Evolutionary conservation across 2,329 filamentous ascomycete genomes (phyloP).

Genomic region (Septoria petroselini): DNA sequence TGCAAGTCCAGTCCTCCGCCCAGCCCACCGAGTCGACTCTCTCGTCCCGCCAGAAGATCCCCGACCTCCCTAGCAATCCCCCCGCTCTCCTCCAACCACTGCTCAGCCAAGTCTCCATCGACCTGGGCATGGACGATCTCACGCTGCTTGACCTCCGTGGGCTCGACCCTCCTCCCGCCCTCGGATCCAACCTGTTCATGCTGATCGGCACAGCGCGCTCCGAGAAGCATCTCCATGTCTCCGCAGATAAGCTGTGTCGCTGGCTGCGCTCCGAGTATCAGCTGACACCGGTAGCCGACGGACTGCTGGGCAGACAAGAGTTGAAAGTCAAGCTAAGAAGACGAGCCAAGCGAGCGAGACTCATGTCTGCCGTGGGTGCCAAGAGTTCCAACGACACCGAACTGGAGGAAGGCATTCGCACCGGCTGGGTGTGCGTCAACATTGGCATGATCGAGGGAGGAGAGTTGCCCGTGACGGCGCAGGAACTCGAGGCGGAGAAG

Average conservation of each 20-base stretch:
- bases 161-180: slow-evolving; percentile 79
- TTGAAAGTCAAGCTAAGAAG: slow-evolving; percentile 81
- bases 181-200: slow-evolving; percentile 89
- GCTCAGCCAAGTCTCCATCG: slow-evolving; percentile 73
- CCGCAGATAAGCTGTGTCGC: slow-evolving; percentile 81
- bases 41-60: slow-evolving; percentile 56
- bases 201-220: slow-evolving; percentile 85
- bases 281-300: slow-evolving; percentile 76
- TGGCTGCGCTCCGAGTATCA: slow-evolving; percentile 74
- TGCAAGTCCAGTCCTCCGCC: slow-evolving; percentile 56
- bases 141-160: slow-evolving; percentile 76
- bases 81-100: slow-evolving; percentile 70
- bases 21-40: slow-evolving; percentile 44
- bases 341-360: slow-evolving; percentile 74
- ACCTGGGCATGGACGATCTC: slow-evolving; percentile 82
- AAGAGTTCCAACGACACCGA: slow-evolving; percentile 55
- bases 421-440: slow-evolving; percentile 95
- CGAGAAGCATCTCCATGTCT: slow-evolving; percentile 88
- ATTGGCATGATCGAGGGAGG: slow-evolving; percentile 70
- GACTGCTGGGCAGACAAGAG: slow-evolving; percentile 84
- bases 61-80: slow-evolving; percentile 63
- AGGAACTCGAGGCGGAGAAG: slow-evolving; percentile 42
- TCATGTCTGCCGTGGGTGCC: slow-evolving; percentile 70
- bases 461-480: slow-evolving; percentile 53
- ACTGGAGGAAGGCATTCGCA: slow-evolving; percentile 80